These are phyloP conservation scores for Pleoardoris graminearum DNA, from an alignment of 2,329 filamentous ascomycete species.

Conservation along the genomic window DNA sequence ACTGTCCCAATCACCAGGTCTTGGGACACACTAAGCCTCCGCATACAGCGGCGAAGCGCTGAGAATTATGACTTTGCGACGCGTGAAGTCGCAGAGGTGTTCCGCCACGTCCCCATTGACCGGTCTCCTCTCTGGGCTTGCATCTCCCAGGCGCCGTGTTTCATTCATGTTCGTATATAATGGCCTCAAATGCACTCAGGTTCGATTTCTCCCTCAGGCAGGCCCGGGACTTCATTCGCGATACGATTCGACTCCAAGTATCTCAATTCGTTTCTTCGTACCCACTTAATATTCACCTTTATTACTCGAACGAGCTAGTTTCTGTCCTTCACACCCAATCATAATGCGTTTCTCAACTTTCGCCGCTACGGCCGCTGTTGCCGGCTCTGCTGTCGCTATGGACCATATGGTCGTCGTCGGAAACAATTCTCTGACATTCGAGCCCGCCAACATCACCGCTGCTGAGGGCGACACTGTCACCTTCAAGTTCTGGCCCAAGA, in stretches of 20 bases:
- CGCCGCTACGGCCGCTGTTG: conserved; percentile 37
- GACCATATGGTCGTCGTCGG: conserved; percentile 41
- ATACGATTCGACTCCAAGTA: conserved; percentile 35
- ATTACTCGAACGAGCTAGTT: conserved; percentile 39
- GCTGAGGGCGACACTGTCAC: conserved; percentile 43
- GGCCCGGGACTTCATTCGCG: conserved; percentile 41
- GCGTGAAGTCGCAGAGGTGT: conserved; percentile 39
- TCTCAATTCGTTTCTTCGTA: conserved; percentile 25
- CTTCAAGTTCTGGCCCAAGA: conserved; percentile 47
- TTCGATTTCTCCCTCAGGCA: conserved; percentile 37
- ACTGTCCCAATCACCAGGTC: conserved; percentile 30
- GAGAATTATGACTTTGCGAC: conserved; percentile 37
- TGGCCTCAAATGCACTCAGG: conserved; percentile 39
- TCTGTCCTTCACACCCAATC: conserved; percentile 33
- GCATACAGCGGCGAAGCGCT: conserved; percentile 16
- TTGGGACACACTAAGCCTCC: conserved; percentile 11
- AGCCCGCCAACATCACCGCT: conserved; percentile 40
- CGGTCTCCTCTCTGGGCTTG: no score
- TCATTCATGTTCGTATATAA: conserved; percentile 40
- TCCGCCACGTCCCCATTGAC: conserved; percentile 35
- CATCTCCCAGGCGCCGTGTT: conserved; percentile 28
- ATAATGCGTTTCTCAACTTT: conserved; percentile 47
- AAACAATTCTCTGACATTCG: conserved; percentile 36
- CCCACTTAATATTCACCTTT: conserved; percentile 18
- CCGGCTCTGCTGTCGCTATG: conserved; percentile 34